Base-by-base conservation (phyloP, 2,329 filamentous ascomycete species). In the Zymoseptoria ardabiliae region DNA sequence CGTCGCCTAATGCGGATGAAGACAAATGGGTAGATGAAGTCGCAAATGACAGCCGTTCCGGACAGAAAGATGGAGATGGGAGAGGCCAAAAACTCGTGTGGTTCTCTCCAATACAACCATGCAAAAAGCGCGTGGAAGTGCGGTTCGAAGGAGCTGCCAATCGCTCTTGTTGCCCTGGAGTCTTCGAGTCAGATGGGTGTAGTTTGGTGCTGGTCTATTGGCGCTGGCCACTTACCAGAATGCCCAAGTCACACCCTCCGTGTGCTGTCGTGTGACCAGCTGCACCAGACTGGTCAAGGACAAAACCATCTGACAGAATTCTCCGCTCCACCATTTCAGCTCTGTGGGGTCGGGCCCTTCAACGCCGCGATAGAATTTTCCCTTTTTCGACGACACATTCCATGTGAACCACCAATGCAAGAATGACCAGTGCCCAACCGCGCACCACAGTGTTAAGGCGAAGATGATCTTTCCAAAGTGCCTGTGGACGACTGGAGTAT, bases 11-110 rank as follows among this genome's bases (percentile, higher is more conserved):
- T 23, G 22, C 22, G 22, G 22, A 23, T 23, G 22, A 56, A 48
- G n/a, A 56, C 54, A 9, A 56, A 30, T 21, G 54, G 45, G 28
- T 50, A 56, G 13, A 22, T 48, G 4, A 56, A 19, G 20, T 56
- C 54, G 13, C 22, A 28, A 19, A 56, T 48, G 48, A 50, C 28
- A 25, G 45, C 45, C 19, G 45, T 48, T 9, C 28, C 54, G 45
- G 13, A 56, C 25, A 56, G 54, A 19, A 50, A 56, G 21, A 56
- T 20, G 21, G 54, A 41, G 35, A 56, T 50, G 4, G 54, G 45
- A 10, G 21, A 28, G 21, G 50, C 54, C 21, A 56, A 30, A 19
- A 50, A 50, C 20, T 49, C 54, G 13, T 56, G 54, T 50, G 54
- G 45, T n/a, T 30, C 54, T 6, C 45, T 48, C 45, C 54, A 56